These are phyloP conservation scores for Cryptosporidium tyzzeri DNA, from an alignment of 169 alveolate genomes.

Conservation along the genomic window DNA sequence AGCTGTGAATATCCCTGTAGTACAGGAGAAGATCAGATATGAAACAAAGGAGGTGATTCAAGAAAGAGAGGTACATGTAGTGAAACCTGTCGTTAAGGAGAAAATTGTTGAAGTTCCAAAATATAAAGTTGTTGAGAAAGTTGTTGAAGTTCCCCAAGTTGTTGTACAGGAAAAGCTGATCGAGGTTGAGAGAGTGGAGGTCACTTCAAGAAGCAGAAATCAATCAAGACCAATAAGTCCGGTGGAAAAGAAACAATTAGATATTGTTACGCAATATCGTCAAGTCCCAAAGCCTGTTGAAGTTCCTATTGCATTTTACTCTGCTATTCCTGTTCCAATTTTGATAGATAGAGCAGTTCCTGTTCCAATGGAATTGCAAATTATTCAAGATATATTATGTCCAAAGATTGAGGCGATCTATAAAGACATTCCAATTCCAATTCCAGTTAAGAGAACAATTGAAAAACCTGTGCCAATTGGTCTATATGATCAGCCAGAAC, in stretches of 20 bases:
- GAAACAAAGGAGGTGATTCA: conserved; percentile 88
- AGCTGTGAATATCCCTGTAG: conserved; percentile 79
- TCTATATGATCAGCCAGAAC: conserved; percentile 72
- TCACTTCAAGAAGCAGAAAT: conserved; percentile 20
- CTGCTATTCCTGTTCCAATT: conserved; percentile 90
- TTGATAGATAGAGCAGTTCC: conserved; percentile 91
- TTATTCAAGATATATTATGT: conserved; percentile 90
- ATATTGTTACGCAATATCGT: conserved; percentile 88
- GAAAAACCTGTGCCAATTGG: conserved; percentile 90
- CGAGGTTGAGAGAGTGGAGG: conserved; percentile 83
- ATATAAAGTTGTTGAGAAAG: conserved; percentile 89
- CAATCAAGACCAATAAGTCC: conserved; percentile 38
- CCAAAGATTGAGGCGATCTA: conserved; percentile 90
- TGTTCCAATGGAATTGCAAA: conserved; percentile 92
- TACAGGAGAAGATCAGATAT: conserved; percentile 91
- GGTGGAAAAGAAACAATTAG: conserved; percentile 52
- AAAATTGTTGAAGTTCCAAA: conserved; percentile 92
- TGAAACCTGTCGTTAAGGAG: conserved; percentile 90
- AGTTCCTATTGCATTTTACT: conserved; percentile 91
- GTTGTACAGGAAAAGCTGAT: conserved; percentile 89
- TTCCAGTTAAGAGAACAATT: conserved; percentile 90
- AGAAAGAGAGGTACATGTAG: conserved; percentile 88
- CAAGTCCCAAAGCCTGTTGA: conserved; percentile 94
- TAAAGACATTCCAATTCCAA: conserved; percentile 92
- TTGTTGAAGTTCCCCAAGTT: conserved; percentile 91